Base-by-base conservation (phyloP, 2,329 filamentous ascomycete genomes). In the Tolypocladium inflatum region DNA sequence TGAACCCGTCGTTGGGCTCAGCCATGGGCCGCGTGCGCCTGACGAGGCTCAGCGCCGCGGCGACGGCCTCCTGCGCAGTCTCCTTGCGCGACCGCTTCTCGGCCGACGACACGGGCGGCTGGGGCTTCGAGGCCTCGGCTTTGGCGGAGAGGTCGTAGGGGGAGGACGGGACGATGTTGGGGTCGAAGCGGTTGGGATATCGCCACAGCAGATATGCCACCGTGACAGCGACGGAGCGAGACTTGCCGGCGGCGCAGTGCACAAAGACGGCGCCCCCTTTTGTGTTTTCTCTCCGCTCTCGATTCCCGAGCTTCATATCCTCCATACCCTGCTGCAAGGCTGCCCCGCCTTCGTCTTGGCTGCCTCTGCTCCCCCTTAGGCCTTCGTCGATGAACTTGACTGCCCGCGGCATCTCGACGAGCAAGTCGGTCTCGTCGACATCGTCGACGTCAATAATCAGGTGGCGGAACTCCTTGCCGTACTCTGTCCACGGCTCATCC, bases 201-300 rank as follows among this genome's bases (percentile, higher is more conserved):
- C 81, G 82, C 73, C 83, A 86, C 62, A 97, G 87, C 55, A 97
- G 78, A 73, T 92, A 97, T 61, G 94, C 93, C 59, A 95, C 82
- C 57, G 90, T 82, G 63, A 90, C 84, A 38, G 91, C 87, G 63
- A 93, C 89, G 54, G 93, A 97, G 59, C 94, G 89, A 39, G 92
- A 97, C 75, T 95, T 96, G 56, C 94, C 94, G 86, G 96, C 96
- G 26, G 91, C 93, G 80, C 94, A 96, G 74, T 82, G 79, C 11
- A 85, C 81, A 58, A 80, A 80, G 35, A 85, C 80, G 17, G 74
- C 80, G 35, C 75, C 75, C 17, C 60, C 55, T 56, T 48, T 59
- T 60, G 59, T 62, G 52, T 38, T 61, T 60, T 56, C 63, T 57
- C 59, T 30, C 21, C 21, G 35, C 23, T 51, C 38, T 5, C 33